A percentile compares a stretch with the other conserved stretches of the same genome.
These are phyloP conservation scores for Ilyonectria sp. DNA, from an alignment of 2,329 filamentous ascomycete genomes.

Conservation along the genomic window DNA sequence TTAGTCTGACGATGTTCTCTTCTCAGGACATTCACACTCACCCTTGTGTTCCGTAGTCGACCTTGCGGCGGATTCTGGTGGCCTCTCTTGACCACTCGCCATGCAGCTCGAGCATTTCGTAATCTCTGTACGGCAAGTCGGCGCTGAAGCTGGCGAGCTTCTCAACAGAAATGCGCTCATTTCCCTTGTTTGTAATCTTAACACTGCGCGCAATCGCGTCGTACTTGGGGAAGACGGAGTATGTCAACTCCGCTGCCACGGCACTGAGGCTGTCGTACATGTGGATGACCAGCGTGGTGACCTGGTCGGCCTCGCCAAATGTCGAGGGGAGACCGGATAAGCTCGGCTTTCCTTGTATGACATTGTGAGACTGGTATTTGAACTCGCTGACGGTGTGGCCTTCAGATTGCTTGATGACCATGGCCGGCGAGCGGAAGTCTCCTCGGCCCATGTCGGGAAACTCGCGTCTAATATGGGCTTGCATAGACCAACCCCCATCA, in stretches of 20 bases:
- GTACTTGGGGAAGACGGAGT: constrained; percentile 74
- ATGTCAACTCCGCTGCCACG: constrained; percentile 71
- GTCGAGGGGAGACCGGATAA: constrained; percentile 72
- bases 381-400: constrained; percentile 73
- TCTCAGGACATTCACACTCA: constrained; percentile 47
- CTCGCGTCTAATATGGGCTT: constrained; percentile 69
- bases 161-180: constrained; percentile 66
- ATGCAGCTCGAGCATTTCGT: constrained; percentile 73
- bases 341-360: constrained; percentile 69
- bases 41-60: constrained; percentile 71
- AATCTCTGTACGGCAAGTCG: constrained; percentile 72
- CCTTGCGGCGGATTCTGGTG: constrained; percentile 66
- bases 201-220: constrained; percentile 75
- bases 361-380: constrained; percentile 70
- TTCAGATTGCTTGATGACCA: constrained; percentile 71
- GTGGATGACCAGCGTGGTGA: constrained; percentile 71
- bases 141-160: constrained; percentile 73
- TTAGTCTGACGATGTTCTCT: background rate
- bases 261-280: constrained; percentile 72
- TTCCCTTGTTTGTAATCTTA: constrained; percentile 72
- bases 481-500: constrained; percentile 67
- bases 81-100: constrained; percentile 76
- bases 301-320: constrained; percentile 69
- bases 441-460: constrained; percentile 76
- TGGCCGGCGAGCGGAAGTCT: constrained; percentile 74